Conservation (phyloP, 1,139 yeast genomes). For the Pichia cactophila region DNA sequence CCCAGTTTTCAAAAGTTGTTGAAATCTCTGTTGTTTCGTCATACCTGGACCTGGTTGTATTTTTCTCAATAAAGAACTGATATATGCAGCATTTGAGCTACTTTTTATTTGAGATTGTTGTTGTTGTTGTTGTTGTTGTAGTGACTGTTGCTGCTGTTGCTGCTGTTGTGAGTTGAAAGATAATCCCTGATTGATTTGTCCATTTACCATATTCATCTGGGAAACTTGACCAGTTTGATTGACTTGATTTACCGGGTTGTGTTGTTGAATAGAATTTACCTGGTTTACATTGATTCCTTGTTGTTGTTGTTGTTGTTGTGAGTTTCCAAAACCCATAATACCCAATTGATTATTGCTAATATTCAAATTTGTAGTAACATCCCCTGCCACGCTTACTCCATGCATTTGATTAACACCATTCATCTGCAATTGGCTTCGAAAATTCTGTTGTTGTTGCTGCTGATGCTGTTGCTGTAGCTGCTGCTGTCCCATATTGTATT, state of each 20-base stretch:
- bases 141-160: background rate
- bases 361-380: background rate
- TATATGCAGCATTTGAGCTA: conserved; percentile 15
- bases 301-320: background rate
- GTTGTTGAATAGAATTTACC: background rate
- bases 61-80: conserved; percentile 21
- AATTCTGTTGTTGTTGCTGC: background rate
- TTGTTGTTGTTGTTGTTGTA: background rate
- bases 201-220: background rate
- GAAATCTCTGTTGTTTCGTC: conserved; percentile 26
- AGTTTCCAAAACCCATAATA: background rate
- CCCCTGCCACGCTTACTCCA: background rate
- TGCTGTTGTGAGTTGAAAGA: background rate
- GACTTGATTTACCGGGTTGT: conserved; percentile 1
- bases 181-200: background rate
- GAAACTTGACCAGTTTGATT: background rate
- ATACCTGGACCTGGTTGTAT: conserved; percentile 29
- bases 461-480: background rate
- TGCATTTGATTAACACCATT: background rate
- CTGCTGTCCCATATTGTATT: background rate
- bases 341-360: background rate
- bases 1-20: conserved; percentile 25
- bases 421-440: background rate
- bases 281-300: background rate
- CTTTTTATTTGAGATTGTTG: background rate